These are phyloP conservation scores for Alternaria incomplexa DNA, from an alignment of 2,329 filamentous ascomycete species.

Conservation along the genomic window DNA sequence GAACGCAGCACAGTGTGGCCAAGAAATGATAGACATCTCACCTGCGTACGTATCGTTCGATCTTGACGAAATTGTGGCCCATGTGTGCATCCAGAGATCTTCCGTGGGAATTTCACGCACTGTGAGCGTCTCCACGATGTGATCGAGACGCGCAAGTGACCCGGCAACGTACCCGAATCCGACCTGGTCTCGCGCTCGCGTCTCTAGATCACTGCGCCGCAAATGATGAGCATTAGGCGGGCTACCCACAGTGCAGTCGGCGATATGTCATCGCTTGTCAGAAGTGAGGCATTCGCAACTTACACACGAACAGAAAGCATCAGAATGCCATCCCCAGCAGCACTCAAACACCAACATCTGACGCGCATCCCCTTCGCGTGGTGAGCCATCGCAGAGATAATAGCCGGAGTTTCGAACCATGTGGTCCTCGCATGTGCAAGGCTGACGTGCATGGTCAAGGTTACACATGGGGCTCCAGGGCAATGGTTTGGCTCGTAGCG, in stretches of 20 bases:
- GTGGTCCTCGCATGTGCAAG: slow-evolving; percentile 14
- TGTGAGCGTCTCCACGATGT: not conserved
- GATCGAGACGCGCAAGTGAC: slow-evolving; percentile 1
- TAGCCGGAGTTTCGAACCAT: slow-evolving; percentile 1
- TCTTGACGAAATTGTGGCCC: slow-evolving; percentile 4
- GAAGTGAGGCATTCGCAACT: not conserved
- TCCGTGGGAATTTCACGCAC: slow-evolving; percentile 1
- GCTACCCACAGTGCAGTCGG: not conserved
- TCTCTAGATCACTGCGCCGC: slow-evolving; percentile 6
- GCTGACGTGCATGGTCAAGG: slow-evolving; percentile 20
- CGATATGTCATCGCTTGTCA: not conserved
- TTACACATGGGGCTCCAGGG: slow-evolving; percentile 9
- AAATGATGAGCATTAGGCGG: slow-evolving; percentile 4
- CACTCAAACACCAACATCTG: not conserved
- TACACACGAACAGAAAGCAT: not conserved
- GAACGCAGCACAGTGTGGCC: not conserved
- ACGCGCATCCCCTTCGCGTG: not conserved
- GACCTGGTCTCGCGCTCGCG: slow-evolving; percentile 1
- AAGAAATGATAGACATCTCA: slow-evolving; percentile 7
- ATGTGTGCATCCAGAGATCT: slow-evolving; percentile 3
- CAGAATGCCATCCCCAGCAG: not conserved
- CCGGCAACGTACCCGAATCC: slow-evolving; percentile 3
- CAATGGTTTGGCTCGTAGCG: slow-evolving; percentile 17
- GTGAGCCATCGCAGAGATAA: not conserved
- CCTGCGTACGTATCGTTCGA: slow-evolving; percentile 10